Conservation (phyloP, 2,329 filamentous ascomycete genomes). For the Stemphylium lycopersici region DNA sequence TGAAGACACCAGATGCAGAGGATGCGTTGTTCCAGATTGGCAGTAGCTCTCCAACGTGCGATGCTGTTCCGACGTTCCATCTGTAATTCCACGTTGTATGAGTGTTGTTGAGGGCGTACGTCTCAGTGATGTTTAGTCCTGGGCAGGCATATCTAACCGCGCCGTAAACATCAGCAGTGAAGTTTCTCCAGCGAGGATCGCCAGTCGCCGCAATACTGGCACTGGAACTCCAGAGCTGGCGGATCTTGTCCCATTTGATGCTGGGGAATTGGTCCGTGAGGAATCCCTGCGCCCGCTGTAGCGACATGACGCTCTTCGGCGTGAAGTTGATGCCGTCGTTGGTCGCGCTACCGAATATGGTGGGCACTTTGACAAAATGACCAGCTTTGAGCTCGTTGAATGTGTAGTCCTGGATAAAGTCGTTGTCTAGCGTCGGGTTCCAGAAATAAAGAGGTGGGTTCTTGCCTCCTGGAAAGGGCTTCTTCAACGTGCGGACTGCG, state of each 20-base stretch:
- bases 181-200: conserved; percentile 38
- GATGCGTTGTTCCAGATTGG: conserved; percentile 50
- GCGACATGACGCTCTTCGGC: conserved; percentile 42
- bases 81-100: conserved; percentile 55
- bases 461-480: conserved; percentile 47
- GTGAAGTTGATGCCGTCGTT: conserved; percentile 53
- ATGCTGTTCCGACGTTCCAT: conserved; percentile 54
- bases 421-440: conserved; percentile 52
- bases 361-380: conserved; percentile 50
- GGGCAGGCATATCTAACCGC: conserved; percentile 59
- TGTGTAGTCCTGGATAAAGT: conserved; percentile 50
- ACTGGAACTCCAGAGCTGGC: conserved; percentile 38
- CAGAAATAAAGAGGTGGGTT: conserved; percentile 49
- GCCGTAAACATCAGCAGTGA: conserved; percentile 52
- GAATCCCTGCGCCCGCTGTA: conserved; percentile 45
- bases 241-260: conserved; percentile 39
- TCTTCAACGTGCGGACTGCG: conserved; percentile 43
- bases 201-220: conserved; percentile 34
- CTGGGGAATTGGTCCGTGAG: conserved; percentile 48
- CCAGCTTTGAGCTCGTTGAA: conserved; percentile 46
- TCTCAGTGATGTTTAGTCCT: conserved; percentile 50
- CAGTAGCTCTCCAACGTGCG: conserved; percentile 46
- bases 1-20: conserved; percentile 34
- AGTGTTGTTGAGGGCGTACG: conserved; percentile 36
- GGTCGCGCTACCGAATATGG: conserved; percentile 54